Conservation (phyloP, 1,139 yeast genomes). For the Wickerhamomyces sp. region DNA sequence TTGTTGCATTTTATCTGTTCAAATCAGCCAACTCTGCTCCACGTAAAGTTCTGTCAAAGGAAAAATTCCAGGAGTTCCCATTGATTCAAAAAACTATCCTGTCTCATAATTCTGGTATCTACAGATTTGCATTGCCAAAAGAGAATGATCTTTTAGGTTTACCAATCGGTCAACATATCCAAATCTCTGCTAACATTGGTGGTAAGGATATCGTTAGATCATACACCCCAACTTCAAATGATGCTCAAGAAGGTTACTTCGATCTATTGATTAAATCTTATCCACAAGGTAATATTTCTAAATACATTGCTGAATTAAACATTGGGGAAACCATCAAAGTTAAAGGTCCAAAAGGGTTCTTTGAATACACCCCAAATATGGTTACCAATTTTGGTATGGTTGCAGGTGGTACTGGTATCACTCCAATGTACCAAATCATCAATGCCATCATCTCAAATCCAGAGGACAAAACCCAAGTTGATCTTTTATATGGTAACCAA, state of each 20-base stretch:
- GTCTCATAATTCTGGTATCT: constrained; percentile 79
- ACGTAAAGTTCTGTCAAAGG: constrained; percentile 38
- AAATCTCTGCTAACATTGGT: constrained; percentile 65
- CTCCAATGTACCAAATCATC: constrained; percentile 90
- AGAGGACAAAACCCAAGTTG: constrained; percentile 68
- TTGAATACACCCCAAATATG: constrained; percentile 80
- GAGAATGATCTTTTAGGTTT: constrained; percentile 75
- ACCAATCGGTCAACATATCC: constrained; percentile 93
- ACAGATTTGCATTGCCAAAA: constrained; percentile 80
- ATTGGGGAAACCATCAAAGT: constrained; percentile 69
- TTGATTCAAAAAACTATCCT: constrained; percentile 73
- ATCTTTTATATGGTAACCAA: constrained; percentile 74
- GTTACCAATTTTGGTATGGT: constrained; percentile 75
- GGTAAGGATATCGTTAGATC: constrained; percentile 88
- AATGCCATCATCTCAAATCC: constrained; percentile 71
- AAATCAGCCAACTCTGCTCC: constrained; percentile 1
- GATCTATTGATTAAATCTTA: constrained; percentile 91
- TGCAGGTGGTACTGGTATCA: constrained; percentile 95
- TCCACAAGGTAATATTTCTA: constrained; percentile 85
- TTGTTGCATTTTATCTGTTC: constrained; percentile 9
- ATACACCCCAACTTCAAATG: constrained; percentile 90
- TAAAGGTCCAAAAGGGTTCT: constrained; percentile 93
- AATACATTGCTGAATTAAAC: constrained; percentile 61
- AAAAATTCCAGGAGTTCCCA: constrained; percentile 75
- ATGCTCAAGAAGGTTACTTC: constrained; percentile 79